A percentile compares a stretch with the other conserved stretches of the same genome.
These are phyloP conservation scores for Kwoniella dendrophila DNA, from an alignment of 768 basidiomycete genomes.

Conservation along the genomic window DNA sequence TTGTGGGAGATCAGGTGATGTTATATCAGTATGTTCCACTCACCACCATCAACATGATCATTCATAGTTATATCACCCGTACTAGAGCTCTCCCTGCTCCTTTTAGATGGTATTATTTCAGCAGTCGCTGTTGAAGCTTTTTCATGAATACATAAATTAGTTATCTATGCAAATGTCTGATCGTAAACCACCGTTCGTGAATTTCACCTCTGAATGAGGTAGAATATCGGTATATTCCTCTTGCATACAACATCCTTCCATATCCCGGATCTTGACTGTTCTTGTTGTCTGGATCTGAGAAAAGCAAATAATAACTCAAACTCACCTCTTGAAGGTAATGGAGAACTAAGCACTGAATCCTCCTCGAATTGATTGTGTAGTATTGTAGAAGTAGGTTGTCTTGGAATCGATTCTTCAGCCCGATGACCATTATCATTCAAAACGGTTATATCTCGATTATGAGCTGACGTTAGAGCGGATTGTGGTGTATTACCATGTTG, in stretches of 20 bases:
- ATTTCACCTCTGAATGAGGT: too few relatives aligned
- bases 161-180: too few relatives aligned
- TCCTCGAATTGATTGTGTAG: neutral
- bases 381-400: neutral
- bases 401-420: neutral
- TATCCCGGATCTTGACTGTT: too few relatives aligned
- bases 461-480: neutral
- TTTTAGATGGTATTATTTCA: slow-evolving; percentile 5
- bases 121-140: slow-evolving; percentile 9
- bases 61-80: neutral
- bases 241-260: too few relatives aligned
- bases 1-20: neutral
- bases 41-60: slow-evolving; percentile 2
- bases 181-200: too few relatives aligned
- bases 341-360: slow-evolving; percentile 2
- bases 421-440: neutral
- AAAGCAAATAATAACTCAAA: too few relatives aligned
- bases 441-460: slow-evolving; percentile 1
- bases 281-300: too few relatives aligned
- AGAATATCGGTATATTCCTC: too few relatives aligned
- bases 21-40: neutral
- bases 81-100: slow-evolving; percentile 1
- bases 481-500: neutral
- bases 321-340: slow-evolving; percentile 5
- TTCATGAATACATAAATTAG: too few relatives aligned